Percentiles rank a stretch among this genome's conserved stretches.
Conservation (phyloP, 1,284 basidiomycete genomes). For the Fomitopsis pinicola region DNA sequence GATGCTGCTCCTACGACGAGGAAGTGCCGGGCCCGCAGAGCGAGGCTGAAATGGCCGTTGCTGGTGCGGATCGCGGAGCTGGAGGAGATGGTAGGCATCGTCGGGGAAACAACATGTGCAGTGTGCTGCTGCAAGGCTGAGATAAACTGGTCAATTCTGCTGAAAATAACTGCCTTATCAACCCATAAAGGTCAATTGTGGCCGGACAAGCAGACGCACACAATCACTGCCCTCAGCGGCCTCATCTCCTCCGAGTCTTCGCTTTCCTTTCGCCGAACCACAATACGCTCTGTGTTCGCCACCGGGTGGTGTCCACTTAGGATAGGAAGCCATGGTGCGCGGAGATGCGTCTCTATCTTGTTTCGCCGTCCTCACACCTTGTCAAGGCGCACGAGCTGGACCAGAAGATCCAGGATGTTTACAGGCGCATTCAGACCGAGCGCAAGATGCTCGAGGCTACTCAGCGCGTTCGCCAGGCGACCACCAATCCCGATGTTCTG, state of each 20-base stretch:
- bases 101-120: background rate
- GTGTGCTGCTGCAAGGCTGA: background rate
- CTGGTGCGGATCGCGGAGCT: conserved; percentile 29
- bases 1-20: conserved; percentile 37
- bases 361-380: conserved; percentile 7
- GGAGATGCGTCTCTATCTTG: conserved; percentile 6
- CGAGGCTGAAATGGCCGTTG: conserved; percentile 27
- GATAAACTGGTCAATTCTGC: background rate
- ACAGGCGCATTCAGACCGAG: conserved; percentile 88
- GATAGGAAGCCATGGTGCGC: conserved; percentile 23
- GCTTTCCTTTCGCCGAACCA: conserved; percentile 10
- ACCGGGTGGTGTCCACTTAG: conserved; percentile 12
- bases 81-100: conserved; percentile 36
- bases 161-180: conserved; percentile 2
- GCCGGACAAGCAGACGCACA: conserved; percentile 24
- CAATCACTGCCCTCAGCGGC: conserved; percentile 24
- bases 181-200: conserved; percentile 11
- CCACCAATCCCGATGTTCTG: conserved; percentile 84
- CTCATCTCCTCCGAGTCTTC: conserved; percentile 4
- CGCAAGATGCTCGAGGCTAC: conserved; percentile 89
- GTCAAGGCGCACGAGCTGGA: conserved; percentile 59
- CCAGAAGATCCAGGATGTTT: conserved; percentile 90
- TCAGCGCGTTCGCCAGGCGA: conserved; percentile 76
- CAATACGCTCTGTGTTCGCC: conserved; percentile 16
- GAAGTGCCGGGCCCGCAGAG: conserved; percentile 32